phyloP scores from a whole-genome alignment of 257 asterid genomes.

The Lantana camara region DNA sequence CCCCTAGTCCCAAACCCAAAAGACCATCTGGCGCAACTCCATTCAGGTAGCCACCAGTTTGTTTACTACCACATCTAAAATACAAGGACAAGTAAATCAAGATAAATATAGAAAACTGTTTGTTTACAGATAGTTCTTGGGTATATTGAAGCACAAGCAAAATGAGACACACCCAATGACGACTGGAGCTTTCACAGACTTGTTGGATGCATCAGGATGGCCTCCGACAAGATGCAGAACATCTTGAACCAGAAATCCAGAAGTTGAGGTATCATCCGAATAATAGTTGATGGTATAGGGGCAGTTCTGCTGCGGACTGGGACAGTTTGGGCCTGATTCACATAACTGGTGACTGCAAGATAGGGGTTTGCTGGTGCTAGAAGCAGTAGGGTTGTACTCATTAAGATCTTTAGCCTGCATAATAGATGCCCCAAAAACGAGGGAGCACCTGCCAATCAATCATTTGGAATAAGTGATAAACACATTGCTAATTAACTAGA shows the following conservation, averaged over 20 bases:
- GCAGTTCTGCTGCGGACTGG: slow-evolving; percentile 58
- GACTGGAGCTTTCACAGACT: slow-evolving; percentile 64
- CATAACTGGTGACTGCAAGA: slow-evolving; percentile 76
- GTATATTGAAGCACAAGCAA: slow-evolving; percentile 16
- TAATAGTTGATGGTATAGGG: slow-evolving; percentile 65
- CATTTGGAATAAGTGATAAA: slow-evolving; percentile 72
- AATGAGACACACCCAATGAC: slow-evolving; percentile 58
- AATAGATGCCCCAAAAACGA: slow-evolving; percentile 86
- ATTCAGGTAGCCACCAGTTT: slow-evolving; percentile 73
- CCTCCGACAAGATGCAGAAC: slow-evolving; percentile 72
- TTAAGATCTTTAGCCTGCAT: slow-evolving; percentile 85
- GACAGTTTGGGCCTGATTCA: slow-evolving; percentile 57
- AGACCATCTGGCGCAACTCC: slow-evolving; percentile 98
- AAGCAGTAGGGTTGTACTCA: slow-evolving; percentile 73
- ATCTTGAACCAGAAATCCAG: slow-evolving; percentile 83
- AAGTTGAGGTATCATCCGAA: slow-evolving; percentile 61
- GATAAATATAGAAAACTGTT: slow-evolving; percentile 10
- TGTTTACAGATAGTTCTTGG: background rate
- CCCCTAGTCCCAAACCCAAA: slow-evolving; percentile 88
- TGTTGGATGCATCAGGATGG: slow-evolving; percentile 39
- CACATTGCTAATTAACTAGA: slow-evolving; percentile 38
- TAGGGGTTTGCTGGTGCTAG: slow-evolving; percentile 67
- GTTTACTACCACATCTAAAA: slow-evolving; percentile 87
- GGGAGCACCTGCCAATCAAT: slow-evolving; percentile 97
- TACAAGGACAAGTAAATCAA: slow-evolving; percentile 21